These are phyloP conservation scores for Camellia lanceoleosa DNA, from an alignment of 148 eudicot genomes.

Conservation along the genomic window DNA sequence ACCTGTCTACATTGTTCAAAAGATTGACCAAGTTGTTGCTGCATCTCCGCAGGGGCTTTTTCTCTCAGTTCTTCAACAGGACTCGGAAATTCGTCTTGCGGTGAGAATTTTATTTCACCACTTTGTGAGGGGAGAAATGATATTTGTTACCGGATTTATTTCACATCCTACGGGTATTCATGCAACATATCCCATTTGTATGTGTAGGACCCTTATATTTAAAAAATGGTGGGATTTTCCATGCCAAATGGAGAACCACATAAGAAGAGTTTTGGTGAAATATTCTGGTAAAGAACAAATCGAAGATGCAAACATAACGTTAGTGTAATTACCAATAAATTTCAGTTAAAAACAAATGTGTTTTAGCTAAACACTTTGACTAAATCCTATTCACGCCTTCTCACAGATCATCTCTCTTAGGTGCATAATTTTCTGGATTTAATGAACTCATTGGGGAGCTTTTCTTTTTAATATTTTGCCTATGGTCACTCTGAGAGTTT, in stretches of 20 bases:
- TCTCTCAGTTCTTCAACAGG: conserved; percentile 80
- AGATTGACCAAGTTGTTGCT: conserved; percentile 5
- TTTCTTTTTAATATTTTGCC: not conserved
- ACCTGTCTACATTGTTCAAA: not conserved
- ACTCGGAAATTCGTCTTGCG: conserved; percentile 70
- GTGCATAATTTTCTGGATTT: not conserved
- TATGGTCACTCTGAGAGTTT: not conserved
- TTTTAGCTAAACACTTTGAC: not conserved
- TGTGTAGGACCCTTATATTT: no score
- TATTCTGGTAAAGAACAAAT: no score
- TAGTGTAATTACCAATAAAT: not conserved
- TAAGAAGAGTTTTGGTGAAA: no score
- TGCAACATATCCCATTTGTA: no score
- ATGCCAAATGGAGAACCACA: no score
- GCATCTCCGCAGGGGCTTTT: conserved; percentile 60
- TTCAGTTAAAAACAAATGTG: not conserved
- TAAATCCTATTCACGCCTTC: conserved; percentile 3
- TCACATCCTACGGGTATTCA: no score
- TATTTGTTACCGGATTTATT: no score
- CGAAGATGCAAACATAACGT: no score
- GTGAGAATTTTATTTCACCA: conserved; percentile 37
- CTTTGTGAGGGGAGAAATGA: no score
- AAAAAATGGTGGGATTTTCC: no score
- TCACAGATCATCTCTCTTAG: not conserved
- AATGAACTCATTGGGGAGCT: not conserved